Percentiles rank a stretch among this genome's conserved stretches.
phyloP scores from a whole-genome alignment of 148 eudicot genomes.

The Hydrangea macrophylla region DNA sequence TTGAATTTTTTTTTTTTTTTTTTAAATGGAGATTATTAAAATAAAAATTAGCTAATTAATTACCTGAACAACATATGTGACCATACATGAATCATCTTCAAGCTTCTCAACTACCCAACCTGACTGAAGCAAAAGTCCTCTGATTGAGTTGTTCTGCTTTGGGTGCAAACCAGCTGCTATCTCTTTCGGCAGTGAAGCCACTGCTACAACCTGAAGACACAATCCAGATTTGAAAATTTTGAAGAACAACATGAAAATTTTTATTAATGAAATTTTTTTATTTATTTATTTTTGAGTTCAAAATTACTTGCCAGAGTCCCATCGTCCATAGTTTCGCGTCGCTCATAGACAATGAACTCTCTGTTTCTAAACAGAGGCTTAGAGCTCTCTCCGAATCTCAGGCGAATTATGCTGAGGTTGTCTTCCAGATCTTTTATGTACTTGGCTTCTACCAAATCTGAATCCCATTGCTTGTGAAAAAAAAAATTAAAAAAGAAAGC shows the following conservation, averaged over 20 bases:
- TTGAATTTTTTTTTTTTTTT: too few species aligned
- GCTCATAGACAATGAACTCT: constrained; percentile 84
- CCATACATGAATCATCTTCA: constrained; percentile 78
- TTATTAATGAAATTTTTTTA: too few species aligned
- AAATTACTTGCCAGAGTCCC: constrained; percentile 64
- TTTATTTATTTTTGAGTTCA: neutral
- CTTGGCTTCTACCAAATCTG: constrained; percentile 71
- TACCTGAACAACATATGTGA: constrained; percentile 91
- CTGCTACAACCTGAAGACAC: constrained; percentile 70
- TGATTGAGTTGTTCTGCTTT: constrained; percentile 68
- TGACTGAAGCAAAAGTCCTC: constrained; percentile 76
- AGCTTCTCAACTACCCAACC: constrained; percentile 97
- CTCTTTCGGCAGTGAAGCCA: constrained; percentile 89
- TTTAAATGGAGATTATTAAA: too few species aligned
- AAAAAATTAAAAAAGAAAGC: neutral
- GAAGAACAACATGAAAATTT: neutral
- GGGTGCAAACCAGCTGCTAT: constrained; percentile 87
- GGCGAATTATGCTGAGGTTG: constrained; percentile 68
- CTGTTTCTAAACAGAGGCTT: constrained; percentile 80
- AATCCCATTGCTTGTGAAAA: constrained; percentile 74
- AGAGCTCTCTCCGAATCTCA: constrained; percentile 68
- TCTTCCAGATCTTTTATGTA: constrained; percentile 79
- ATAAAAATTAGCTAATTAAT: neutral
- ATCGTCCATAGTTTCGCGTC: constrained; percentile 89
- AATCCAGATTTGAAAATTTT: neutral